Percentiles rank a stretch among this genome's conserved stretches.
Conservation (phyloP, 306 rosid genomes). For the Inga laurina region DNA sequence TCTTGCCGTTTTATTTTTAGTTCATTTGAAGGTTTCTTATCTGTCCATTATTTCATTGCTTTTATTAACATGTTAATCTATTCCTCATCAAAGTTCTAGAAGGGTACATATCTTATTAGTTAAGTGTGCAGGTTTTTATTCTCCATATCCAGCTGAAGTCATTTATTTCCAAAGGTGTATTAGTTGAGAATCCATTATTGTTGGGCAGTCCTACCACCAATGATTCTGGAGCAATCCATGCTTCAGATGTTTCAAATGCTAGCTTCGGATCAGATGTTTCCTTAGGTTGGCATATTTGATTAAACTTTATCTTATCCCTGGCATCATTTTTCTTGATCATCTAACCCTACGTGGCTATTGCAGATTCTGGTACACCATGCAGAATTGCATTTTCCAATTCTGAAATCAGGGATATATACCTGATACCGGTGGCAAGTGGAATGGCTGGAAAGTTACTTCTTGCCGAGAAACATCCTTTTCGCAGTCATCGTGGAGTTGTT, state of each 20-base stretch:
- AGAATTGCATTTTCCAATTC: slow-evolving; percentile 81
- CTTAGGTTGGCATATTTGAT: slow-evolving; percentile 52
- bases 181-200: slow-evolving; percentile 48
- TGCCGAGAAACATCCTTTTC: slow-evolving; percentile 82
- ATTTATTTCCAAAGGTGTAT: slow-evolving; percentile 48
- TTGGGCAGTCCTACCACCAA: slow-evolving; percentile 35
- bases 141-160: slow-evolving; percentile 72
- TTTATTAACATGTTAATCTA: slow-evolving; percentile 21
- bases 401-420: slow-evolving; percentile 68
- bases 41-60: slow-evolving; percentile 1
- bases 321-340: slow-evolving; percentile 8
- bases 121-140: slow-evolving; percentile 60
- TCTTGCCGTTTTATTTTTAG: slow-evolving; percentile 12
- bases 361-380: slow-evolving; percentile 78
- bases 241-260: slow-evolving; percentile 64
- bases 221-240: slow-evolving; percentile 45
- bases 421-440: slow-evolving; percentile 58
- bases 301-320: slow-evolving; percentile 4
- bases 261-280: slow-evolving; percentile 85
- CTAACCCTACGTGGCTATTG: slow-evolving; percentile 23
- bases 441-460: slow-evolving; percentile 69
- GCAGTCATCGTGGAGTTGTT: slow-evolving; percentile 78
- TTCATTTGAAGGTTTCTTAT: neutral
- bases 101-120: slow-evolving; percentile 28
- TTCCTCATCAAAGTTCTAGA: slow-evolving; percentile 15